These are phyloP conservation scores for Quercus suber DNA, from an alignment of 306 rosid genomes.

Conservation along the genomic window DNA sequence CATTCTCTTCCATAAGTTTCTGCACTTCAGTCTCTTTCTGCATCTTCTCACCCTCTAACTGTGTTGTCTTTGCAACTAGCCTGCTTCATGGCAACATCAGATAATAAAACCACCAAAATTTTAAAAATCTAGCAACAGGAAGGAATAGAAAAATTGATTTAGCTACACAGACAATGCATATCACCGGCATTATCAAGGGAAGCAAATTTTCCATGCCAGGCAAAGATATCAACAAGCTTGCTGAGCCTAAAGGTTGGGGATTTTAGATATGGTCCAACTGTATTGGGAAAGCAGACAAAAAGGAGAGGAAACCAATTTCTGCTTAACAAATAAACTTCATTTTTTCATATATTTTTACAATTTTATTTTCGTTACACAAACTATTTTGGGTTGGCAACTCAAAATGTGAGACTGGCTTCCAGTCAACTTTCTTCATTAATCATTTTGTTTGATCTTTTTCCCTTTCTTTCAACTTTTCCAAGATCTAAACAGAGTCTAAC, in stretches of 20 bases:
- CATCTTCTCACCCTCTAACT: slow-evolving; percentile 91
- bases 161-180: not conserved
- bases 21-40: slow-evolving; percentile 97
- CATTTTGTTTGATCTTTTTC: not conserved
- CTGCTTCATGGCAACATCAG: slow-evolving; percentile 45
- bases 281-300: not conserved
- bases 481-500: not conserved
- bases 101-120: slow-evolving; percentile 8
- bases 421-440: not conserved
- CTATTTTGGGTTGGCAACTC: not conserved
- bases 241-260: not conserved
- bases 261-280: not conserved
- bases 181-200: not conserved
- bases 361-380: not conserved
- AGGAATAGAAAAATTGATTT: not conserved
- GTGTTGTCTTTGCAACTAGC: slow-evolving; percentile 85
- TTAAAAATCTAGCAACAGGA: not conserved
- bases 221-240: not conserved
- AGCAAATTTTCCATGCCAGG: not conserved
- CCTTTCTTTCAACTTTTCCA: not conserved
- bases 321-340: not conserved
- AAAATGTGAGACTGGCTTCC: not conserved
- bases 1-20: slow-evolving; percentile 95
- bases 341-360: not conserved
- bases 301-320: not conserved